Percentiles rank a stretch among this genome's conserved stretches.
phyloP scores from a whole-genome alignment of 2,329 filamentous ascomycete genomes.

The Periglandula ipomoeae region DNA sequence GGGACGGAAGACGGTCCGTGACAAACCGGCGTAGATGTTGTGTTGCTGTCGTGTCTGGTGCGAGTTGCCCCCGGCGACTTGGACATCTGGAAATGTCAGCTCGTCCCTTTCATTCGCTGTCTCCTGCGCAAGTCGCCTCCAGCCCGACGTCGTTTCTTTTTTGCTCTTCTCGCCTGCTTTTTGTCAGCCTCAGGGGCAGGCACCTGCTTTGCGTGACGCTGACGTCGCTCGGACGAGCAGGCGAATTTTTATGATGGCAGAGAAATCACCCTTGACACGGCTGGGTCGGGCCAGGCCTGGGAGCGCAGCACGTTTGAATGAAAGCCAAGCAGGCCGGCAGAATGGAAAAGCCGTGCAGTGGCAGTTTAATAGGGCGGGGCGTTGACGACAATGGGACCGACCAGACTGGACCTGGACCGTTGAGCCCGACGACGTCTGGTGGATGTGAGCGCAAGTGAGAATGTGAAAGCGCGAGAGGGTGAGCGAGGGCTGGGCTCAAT shows the following conservation, averaged over 20 bases:
- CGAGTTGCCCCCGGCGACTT: background rate
- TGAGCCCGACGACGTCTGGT: too few relatives aligned
- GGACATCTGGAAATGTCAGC: background rate
- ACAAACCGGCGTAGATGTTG: constrained; percentile 1
- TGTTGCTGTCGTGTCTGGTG: background rate
- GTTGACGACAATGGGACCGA: background rate
- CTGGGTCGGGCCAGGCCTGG: background rate
- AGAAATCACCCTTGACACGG: background rate
- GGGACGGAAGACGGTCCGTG: background rate
- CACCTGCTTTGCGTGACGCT: background rate
- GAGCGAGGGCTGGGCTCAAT: too few relatives aligned
- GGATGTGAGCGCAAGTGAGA: too few relatives aligned
- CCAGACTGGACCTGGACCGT: background rate
- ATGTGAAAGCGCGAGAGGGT: too few relatives aligned
- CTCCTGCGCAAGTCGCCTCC: background rate
- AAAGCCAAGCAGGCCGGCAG: background rate
- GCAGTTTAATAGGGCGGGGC: background rate
- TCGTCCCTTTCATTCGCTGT: background rate
- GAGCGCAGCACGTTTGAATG: background rate
- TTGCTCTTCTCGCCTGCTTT: background rate
- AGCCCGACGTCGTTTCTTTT: background rate
- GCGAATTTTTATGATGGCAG: background rate
- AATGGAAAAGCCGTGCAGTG: background rate
- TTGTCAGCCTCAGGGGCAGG: background rate
- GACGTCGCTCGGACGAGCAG: background rate